Conservation (phyloP, 495 filamentous ascomycete genomes). For the Pseudevernia furfuracea region DNA sequence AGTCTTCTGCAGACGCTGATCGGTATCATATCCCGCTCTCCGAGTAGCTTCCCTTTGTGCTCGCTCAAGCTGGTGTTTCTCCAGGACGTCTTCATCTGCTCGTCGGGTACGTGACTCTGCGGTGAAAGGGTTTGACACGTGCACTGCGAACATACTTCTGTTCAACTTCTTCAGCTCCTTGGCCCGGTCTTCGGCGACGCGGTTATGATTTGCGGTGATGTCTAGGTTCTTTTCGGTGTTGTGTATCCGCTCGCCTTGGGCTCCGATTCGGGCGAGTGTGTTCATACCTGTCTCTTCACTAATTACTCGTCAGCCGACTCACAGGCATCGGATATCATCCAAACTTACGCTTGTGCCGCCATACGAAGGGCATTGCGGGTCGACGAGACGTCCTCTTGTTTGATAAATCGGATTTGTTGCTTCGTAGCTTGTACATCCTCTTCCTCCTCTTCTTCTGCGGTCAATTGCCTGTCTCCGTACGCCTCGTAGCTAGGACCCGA, state of each 20-base stretch:
- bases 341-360: slow-evolving; percentile 48
- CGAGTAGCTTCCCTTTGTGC: slow-evolving; percentile 59
- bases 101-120: slow-evolving; percentile 47
- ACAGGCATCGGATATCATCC: neutral
- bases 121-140: slow-evolving; percentile 68
- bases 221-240: slow-evolving; percentile 72
- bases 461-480: slow-evolving; percentile 60
- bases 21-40: slow-evolving; percentile 50
- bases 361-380: slow-evolving; percentile 61
- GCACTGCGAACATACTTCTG: slow-evolving; percentile 74
- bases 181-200: slow-evolving; percentile 65
- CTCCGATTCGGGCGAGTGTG: slow-evolving; percentile 62
- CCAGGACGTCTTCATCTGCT: slow-evolving; percentile 54
- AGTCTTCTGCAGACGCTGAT: slow-evolving; percentile 52
- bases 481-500: slow-evolving; percentile 44
- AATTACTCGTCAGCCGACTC: neutral
- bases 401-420: slow-evolving; percentile 65
- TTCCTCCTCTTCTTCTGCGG: slow-evolving; percentile 64
- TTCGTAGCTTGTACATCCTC: slow-evolving; percentile 62
- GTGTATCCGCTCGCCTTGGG: slow-evolving; percentile 69
- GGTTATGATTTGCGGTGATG: slow-evolving; percentile 56
- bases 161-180: slow-evolving; percentile 70
- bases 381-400: slow-evolving; percentile 64
- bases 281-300: slow-evolving; percentile 53
- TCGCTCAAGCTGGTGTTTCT: slow-evolving; percentile 58